These are phyloP conservation scores for Cutaneotrichosporon sp. DNA, from an alignment of 1,284 basidiomycete species.

Conservation along the genomic window DNA sequence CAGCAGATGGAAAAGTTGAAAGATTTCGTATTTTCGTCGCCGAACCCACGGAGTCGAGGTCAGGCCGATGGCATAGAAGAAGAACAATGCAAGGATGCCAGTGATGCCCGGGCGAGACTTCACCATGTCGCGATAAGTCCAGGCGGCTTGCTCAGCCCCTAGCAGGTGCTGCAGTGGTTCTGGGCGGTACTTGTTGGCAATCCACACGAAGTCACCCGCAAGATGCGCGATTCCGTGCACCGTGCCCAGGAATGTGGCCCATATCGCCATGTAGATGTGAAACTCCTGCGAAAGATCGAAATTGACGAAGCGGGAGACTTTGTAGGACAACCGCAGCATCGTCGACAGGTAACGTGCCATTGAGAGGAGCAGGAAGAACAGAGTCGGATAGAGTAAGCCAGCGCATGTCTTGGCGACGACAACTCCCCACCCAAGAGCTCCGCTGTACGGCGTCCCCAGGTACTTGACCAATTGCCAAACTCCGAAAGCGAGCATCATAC, in stretches of 20 bases:
- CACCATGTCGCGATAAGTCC: constrained; percentile 20
- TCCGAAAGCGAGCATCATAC: constrained; percentile 23
- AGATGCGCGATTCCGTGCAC: constrained; percentile 32
- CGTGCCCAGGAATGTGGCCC: constrained; percentile 22
- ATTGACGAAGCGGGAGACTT: constrained; percentile 27
- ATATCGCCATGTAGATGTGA: constrained; percentile 27
- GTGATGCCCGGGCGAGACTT: constrained; percentile 22
- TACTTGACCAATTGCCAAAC: constrained; percentile 34
- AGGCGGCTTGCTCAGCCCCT: constrained; percentile 8
- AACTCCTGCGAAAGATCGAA: constrained; percentile 30
- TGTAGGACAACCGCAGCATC: constrained; percentile 23
- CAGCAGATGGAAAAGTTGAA: constrained; percentile 31
- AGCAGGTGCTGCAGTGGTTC: constrained; percentile 16
- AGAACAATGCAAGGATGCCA: constrained; percentile 22
- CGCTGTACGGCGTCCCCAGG: constrained; percentile 19
- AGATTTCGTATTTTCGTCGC: constrained; percentile 25
- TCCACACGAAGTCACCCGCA: constrained; percentile 27
- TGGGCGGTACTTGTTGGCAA: constrained; percentile 15
- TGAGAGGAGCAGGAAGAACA: constrained; percentile 29
- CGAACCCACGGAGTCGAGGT: constrained; percentile 22
- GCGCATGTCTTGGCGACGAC: constrained; percentile 32
- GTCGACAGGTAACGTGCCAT: constrained; percentile 33
- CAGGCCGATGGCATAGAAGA: constrained; percentile 23
- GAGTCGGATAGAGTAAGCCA: constrained; percentile 26
- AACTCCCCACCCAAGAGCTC: constrained; percentile 32